phyloP scores from a whole-genome alignment of 768 basidiomycete species.

The Chiua virens region DNA sequence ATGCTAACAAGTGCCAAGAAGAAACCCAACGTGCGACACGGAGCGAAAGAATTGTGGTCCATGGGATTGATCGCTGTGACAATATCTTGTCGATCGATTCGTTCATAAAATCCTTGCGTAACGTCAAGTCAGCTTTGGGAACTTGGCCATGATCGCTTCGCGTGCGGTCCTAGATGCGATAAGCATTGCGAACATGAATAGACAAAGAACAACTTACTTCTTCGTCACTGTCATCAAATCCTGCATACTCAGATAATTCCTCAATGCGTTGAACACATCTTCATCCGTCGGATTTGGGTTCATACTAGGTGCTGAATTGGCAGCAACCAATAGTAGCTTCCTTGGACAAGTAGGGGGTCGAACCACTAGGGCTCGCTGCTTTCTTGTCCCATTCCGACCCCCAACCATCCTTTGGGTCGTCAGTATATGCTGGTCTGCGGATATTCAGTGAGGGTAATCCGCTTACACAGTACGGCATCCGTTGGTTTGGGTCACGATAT shows the following conservation, averaged over 20 bases:
- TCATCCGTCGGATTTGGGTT: slow-evolving; percentile 84
- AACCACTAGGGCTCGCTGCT: slow-evolving; percentile 25
- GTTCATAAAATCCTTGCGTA: slow-evolving; percentile 90
- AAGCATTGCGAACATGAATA: slow-evolving; percentile 4
- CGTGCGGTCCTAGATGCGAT: slow-evolving; percentile 66
- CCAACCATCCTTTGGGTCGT: slow-evolving; percentile 52
- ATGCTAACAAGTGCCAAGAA: slow-evolving; percentile 4
- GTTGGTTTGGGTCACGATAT: slow-evolving; percentile 50
- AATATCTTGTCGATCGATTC: slow-evolving; percentile 91
- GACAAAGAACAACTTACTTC: slow-evolving; percentile 66
- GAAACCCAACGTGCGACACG: neutral
- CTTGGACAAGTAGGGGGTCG: slow-evolving; percentile 43
- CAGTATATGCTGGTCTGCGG: slow-evolving; percentile 39
- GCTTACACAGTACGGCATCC: slow-evolving; percentile 47
- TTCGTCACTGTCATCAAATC: slow-evolving; percentile 96
- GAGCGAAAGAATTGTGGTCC: too few species aligned
- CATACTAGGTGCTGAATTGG: slow-evolving; percentile 67
- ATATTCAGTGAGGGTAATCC: slow-evolving; percentile 51
- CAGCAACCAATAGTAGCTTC: slow-evolving; percentile 51
- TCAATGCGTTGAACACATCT: slow-evolving; percentile 79
- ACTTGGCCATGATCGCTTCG: slow-evolving; percentile 81
- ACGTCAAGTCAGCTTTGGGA: slow-evolving; percentile 91
- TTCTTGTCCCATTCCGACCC: slow-evolving; percentile 68
- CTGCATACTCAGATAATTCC: slow-evolving; percentile 85
- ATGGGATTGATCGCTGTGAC: slow-evolving; percentile 60